Percentiles rank a stretch among this genome's conserved stretches.
Conservation (phyloP, 371 early-diverging fungal species). For the Dinochytrium kinnereticum region DNA sequence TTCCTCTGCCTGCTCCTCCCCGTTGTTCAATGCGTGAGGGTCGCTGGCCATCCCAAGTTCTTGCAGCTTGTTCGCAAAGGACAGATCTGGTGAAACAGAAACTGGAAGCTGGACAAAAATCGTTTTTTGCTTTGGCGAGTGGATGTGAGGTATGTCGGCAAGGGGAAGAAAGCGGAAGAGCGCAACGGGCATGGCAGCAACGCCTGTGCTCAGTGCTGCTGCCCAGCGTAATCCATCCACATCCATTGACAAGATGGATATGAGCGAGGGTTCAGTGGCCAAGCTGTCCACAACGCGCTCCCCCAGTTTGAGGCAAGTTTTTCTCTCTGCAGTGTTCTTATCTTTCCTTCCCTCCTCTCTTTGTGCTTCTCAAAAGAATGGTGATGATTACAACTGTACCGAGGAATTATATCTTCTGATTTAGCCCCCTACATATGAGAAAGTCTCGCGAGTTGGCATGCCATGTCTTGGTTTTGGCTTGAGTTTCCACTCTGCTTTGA, state of each 20-base stretch:
- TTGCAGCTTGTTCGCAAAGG: not conserved
- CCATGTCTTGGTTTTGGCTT: not conserved
- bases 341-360: not conserved
- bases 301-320: not conserved
- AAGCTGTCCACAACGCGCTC: slow-evolving; percentile 4
- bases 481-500: too few relatives aligned
- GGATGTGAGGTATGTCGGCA: too few relatives aligned
- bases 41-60: too few relatives aligned
- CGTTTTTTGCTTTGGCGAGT: too few relatives aligned
- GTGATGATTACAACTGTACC: slow-evolving; percentile 12
- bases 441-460: not conserved
- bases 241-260: not conserved
- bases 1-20: too few relatives aligned
- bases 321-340: not conserved
- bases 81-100: too few relatives aligned
- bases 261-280: not conserved
- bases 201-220: too few relatives aligned
- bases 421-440: not conserved
- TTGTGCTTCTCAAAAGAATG: not conserved
- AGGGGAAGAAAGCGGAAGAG: too few relatives aligned
- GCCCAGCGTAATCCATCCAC: not conserved
- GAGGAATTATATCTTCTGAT: not conserved
- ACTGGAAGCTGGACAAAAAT: too few relatives aligned
- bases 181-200: too few relatives aligned
- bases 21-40: too few relatives aligned